Evolutionary conservation across 164 flowering plant genomes (phyloP), one percentile per base, ranked within the genome.

Genomic region (Cinnamomum micranthum): DNA sequence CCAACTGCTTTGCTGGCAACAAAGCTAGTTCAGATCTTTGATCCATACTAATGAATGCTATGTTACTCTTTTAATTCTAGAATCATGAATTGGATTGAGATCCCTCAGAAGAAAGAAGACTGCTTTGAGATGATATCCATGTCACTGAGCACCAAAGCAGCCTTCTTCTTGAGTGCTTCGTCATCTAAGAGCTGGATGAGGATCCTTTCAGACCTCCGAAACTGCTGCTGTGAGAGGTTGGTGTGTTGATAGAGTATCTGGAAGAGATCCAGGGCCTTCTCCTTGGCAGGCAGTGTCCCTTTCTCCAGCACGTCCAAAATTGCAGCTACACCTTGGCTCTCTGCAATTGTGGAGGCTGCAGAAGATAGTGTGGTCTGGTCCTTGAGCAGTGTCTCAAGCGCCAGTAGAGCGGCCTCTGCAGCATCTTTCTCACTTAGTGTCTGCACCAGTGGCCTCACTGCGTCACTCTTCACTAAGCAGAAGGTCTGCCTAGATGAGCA

Each of bases 91-190:
- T 41, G 60, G n/a, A 55, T 55, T 55, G n/a, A 55, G 60, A 20
- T 55, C 28, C 19, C 33, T 75, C 69, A 77, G 76, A 81, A 80
- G 73, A 71, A 80, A 25, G 82, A 80, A 28, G 83, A 81, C 68
- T 81, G 80, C 50, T 75, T 75, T 63, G 80, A 75, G 33, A 77
- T 73, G 76, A 81, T 31, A n/a, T 77, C 77, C 80, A 77, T 77
- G 22, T 75, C 76, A 24, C 72, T 69, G 68, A 81, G 83, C 69
- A 75, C 78, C 62, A 69, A 51, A 25, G 76, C 80, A 58, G 71
- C 80, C 60, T 72, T 81, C 71, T 73, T 81, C 73, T 75, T 77
- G 47, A 81, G 80, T 41, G 69, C 41, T n/a, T 81, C 76, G 15
- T 81, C 80, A 1, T 63, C 20, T 51, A 81, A 78, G 59, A 81